These are phyloP conservation scores for Sicyos baderoa DNA, from an alignment of 306 rosid species.

Conservation along the genomic window DNA sequence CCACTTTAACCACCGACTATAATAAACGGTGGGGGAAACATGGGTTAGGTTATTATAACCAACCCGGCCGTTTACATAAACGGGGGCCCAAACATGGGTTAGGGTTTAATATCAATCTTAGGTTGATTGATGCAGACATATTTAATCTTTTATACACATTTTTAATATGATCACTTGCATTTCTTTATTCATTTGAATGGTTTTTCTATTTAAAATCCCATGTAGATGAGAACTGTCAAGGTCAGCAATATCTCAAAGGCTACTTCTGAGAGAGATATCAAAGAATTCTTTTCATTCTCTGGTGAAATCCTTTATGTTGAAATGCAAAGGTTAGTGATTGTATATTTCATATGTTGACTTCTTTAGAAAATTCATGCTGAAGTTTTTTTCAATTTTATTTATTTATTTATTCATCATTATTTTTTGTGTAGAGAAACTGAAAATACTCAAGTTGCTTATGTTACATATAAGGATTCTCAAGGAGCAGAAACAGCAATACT, in stretches of 20 bases:
- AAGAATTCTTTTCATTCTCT: conserved; percentile 80
- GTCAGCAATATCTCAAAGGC: conserved; percentile 61
- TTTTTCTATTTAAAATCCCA: background rate
- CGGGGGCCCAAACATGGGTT: too few species aligned
- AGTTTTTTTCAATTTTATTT: background rate
- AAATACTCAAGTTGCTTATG: conserved; percentile 63
- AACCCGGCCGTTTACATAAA: too few species aligned
- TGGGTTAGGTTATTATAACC: too few species aligned
- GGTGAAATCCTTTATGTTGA: conserved; percentile 69
- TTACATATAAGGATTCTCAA: conserved; percentile 68
- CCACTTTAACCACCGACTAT: too few species aligned
- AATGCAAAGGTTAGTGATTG: conserved; percentile 56
- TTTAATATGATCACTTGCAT: background rate
- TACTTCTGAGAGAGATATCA: conserved; percentile 46
- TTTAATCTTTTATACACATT: background rate
- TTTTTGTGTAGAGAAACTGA: conserved; percentile 47
- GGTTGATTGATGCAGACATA: background rate
- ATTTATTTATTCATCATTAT: background rate
- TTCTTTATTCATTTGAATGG: background rate
- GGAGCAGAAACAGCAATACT: conserved; percentile 80
- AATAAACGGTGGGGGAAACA: too few species aligned
- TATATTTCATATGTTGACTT: background rate
- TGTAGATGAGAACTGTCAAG: conserved; percentile 59
- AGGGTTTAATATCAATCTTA: background rate
- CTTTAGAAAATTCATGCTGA: conserved; percentile 18